Base-by-base conservation (phyloP, 2,329 filamentous ascomycete genomes). In the Pseudogymnoascus sp. region DNA sequence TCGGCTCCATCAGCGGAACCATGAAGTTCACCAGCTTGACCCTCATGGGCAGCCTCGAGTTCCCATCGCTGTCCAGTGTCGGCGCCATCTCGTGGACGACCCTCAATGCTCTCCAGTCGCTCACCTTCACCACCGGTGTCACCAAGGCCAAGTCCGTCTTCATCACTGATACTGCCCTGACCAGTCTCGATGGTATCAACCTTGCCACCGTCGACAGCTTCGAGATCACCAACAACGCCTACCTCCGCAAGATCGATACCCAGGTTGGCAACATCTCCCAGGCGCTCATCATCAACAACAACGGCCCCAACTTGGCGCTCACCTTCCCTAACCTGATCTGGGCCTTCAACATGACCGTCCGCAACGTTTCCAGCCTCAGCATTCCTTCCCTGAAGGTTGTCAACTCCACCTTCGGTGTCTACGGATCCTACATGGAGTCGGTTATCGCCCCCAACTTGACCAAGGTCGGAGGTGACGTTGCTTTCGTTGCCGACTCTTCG, bases 191-290 rank as follows among this genome's bases (percentile, higher is more conserved):
- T 69, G 92, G 92, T 73, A 90, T 99, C 75, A 89, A 92, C 75
- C 82, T 98, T 68, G 78, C 85, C 68, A 82, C 83, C n/a, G 87
- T 92, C 63, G 83, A 85, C 64, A 82, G 80, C 69, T 85, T 99
- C 75, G 81, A 90, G 76, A 89, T 99, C 78, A 89, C 90, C 84
- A 96, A 96, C 87, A 98, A 98, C 86, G 80, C 80, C 67, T 88
- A 89, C 74, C 83, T 99, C 71, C 85, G 84, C 74, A 81, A 81
- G 67, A 90, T 96, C 80, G 84, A 85, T 74, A 90, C 92, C 77
- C 84, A 89, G 75, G 83, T 98, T 65, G 83, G 83, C 76, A 93
- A 90, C 79, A 84, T 96, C 71, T 89, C 83, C 69, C 81, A 84
- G 64, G 77, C 81, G 57, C 80, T 97, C 62, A 86, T 83, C 72